A percentile compares a stretch with the other conserved stretches of the same genome.
Conservation (phyloP, 2,329 filamentous ascomycete genomes). For the Hirsutella minnesotensis region DNA sequence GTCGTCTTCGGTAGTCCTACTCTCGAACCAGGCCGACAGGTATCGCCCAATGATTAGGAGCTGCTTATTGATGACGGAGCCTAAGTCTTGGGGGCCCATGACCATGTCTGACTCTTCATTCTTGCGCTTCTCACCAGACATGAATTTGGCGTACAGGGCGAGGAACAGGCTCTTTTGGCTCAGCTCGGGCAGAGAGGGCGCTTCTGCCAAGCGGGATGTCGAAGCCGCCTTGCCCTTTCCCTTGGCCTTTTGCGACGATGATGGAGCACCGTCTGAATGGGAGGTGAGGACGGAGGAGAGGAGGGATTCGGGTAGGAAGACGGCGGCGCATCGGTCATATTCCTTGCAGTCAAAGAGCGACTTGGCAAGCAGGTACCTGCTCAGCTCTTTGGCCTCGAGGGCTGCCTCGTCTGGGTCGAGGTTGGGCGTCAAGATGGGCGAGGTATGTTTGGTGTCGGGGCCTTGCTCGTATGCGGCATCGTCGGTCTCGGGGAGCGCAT, state of each 20-base stretch:
- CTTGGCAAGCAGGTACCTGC: constrained; percentile 81
- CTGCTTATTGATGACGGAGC: constrained; percentile 76
- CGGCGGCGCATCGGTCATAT: constrained; percentile 82
- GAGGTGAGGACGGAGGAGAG: constrained; percentile 53
- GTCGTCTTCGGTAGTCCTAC: constrained; percentile 46
- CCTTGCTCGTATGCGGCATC: constrained; percentile 38
- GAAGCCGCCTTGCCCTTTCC: constrained; percentile 33
- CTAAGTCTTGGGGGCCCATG: constrained; percentile 81
- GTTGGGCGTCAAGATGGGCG: constrained; percentile 40
- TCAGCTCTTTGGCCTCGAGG: constrained; percentile 67
- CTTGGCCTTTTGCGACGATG: constrained; percentile 42
- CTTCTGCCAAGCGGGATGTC: constrained; percentile 10
- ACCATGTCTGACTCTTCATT: constrained; percentile 97
- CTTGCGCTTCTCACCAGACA: constrained; percentile 90
- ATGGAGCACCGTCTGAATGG: constrained; percentile 22
- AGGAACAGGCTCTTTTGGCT: constrained; percentile 92
- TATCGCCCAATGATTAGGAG: constrained; percentile 62
- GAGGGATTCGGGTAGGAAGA: constrained; percentile 73
- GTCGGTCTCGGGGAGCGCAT: constrained; percentile 57
- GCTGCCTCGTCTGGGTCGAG: constrained; percentile 59
- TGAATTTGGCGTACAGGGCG: constrained; percentile 81
- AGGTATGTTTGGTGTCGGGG: constrained; percentile 25
- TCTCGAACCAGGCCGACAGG: constrained; percentile 69
- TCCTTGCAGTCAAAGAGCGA: constrained; percentile 92
- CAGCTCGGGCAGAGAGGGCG: constrained; percentile 37